phyloP scores from a whole-genome alignment of 306 rosid genomes.

The Myrica gale region DNA sequence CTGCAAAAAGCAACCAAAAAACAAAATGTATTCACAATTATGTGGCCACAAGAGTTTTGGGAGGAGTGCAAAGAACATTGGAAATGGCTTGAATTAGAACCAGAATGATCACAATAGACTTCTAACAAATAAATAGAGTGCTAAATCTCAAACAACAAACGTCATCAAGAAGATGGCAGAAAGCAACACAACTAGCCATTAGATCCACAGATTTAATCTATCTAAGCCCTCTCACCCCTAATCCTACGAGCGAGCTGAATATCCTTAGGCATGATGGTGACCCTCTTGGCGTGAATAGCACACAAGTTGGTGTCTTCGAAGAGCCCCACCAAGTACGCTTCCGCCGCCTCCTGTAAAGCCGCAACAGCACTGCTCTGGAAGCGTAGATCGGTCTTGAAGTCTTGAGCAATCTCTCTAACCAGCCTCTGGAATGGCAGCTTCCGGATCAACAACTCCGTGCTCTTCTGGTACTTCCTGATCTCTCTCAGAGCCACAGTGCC shows the following conservation, averaged over 20 bases:
- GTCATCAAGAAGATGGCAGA: neutral
- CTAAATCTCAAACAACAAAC: neutral
- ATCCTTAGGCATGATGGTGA: constrained; percentile 43
- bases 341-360: constrained; percentile 37
- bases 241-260: constrained; percentile 40
- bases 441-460: constrained; percentile 32
- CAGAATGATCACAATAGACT: neutral
- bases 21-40: neutral
- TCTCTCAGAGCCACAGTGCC: constrained; percentile 39
- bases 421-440: constrained; percentile 39
- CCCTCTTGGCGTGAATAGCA: constrained; percentile 39
- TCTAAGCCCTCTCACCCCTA: constrained; percentile 22
- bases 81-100: neutral
- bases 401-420: constrained; percentile 36
- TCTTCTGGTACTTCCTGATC: constrained; percentile 39
- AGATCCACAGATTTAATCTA: neutral
- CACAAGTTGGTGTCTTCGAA: constrained; percentile 41
- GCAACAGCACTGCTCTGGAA: constrained; percentile 36
- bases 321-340: constrained; percentile 36
- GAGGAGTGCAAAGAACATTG: no score
- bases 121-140: neutral
- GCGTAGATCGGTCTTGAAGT: constrained; percentile 36
- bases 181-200: neutral
- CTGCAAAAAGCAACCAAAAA: neutral
- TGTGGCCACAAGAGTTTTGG: neutral